Base-by-base conservation (phyloP, 2,329 filamentous ascomycete species). In the Ascochyta fabae region DNA sequence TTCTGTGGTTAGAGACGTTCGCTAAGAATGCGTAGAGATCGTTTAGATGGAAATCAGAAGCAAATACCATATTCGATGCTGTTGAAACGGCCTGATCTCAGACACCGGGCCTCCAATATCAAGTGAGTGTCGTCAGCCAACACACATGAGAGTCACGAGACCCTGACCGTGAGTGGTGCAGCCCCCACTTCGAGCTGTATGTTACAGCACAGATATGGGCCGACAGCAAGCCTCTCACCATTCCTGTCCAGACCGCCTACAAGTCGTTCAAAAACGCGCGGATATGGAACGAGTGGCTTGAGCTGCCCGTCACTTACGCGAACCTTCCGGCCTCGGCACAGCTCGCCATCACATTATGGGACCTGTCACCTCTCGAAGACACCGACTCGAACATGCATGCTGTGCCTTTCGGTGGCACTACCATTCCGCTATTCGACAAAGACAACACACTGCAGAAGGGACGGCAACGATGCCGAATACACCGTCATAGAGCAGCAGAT, bases 261-360 rank as follows among this genome's bases (percentile, higher is more conserved):
- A 96, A 92, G 71, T 80, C 91, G 7, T 98, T 99, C 73, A 92
- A 92, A 72, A 84, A 84, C 33, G 86, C 71, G 29, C 76, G 79
- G 55, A 87, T 87, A 71, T 97, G 95, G 95, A 96, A 96, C 73
- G 94, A 98, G 79, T 99, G 96, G 95, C 85, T 99, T 26, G 87
- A 89, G 29, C 80, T 99, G 35, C 94, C 95, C 0, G 87, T 98
- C 58, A 84, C 87, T 4, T 95, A 97, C 75, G 88, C 90, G 59
- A 88, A 89, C 55, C 84, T 96, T 1, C 93, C 95, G 0, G 80
- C 88, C 39, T 91, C 92, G 67, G 87, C 93, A 2, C 90, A 91
- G 69, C 83, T 99, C 33, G 93, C 93, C 19, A 91, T 99, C 56
- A 99, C 96, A 0, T 79, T 98, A 54, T 99, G 95, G 95, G 96